These are phyloP conservation scores for Diplodia corticola DNA, from an alignment of 2,329 filamentous ascomycete genomes.

Conservation along the genomic window DNA sequence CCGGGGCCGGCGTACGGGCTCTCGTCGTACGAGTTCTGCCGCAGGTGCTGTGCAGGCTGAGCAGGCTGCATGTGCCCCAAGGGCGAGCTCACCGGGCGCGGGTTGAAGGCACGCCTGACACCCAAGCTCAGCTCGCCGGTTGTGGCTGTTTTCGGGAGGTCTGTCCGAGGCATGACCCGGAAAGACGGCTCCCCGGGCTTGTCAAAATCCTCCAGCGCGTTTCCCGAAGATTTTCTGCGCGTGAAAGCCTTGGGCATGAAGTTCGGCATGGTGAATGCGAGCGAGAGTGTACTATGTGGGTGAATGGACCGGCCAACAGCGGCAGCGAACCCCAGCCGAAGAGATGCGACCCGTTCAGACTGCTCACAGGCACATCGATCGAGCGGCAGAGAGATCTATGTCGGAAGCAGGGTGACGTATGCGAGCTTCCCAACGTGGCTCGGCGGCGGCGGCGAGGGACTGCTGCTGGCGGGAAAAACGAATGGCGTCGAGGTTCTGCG, in stretches of 20 bases:
- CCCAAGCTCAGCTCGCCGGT: conserved; percentile 23
- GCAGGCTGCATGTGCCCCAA: not conserved
- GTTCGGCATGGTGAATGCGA: conserved; percentile 15
- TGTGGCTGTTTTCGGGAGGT: conserved; percentile 33
- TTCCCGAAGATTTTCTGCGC: conserved; percentile 41
- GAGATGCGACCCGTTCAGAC: not conserved
- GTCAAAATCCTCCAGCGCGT: conserved; percentile 35
- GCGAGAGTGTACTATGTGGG: not conserved
- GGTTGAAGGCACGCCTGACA: conserved; percentile 13
- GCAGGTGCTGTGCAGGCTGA: conserved; percentile 7
- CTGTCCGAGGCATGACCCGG: conserved; percentile 37
- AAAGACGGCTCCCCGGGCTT: conserved; percentile 33
- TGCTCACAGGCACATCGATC: conserved; percentile 13
- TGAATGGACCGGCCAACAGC: conserved; percentile 10
- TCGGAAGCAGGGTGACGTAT: not conserved
- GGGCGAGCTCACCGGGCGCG: conserved; percentile 21
- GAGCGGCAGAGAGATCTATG: not conserved
- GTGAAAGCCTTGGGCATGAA: conserved; percentile 31
- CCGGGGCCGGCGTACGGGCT: conserved; percentile 25
- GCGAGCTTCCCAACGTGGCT: not conserved
- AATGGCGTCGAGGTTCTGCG: conserved; percentile 15
- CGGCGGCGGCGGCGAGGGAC: not conserved
- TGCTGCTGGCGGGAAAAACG: not conserved
- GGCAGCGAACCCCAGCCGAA: conserved; percentile 10
- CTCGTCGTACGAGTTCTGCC: conserved; percentile 25